Evolutionary conservation across 345 rosid species (phyloP), one percentile per base, ranked within the genome.

Genomic region (Eucalyptus decipiens): DNA sequence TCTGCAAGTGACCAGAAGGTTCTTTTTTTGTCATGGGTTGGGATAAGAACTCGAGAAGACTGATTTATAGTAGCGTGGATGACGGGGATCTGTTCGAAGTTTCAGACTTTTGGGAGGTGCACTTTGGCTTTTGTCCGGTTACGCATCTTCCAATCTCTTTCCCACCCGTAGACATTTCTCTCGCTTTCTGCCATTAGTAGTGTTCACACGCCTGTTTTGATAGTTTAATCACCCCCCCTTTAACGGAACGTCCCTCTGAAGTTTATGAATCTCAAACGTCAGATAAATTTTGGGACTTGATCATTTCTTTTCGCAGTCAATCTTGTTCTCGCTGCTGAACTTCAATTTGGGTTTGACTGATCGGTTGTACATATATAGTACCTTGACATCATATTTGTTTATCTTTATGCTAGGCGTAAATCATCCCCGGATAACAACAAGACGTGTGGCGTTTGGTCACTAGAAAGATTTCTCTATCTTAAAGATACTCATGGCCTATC

Each of bases 381-480:
- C 3, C 0, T 32, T 17, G 80, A 34, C 6, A 18, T 8, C 0
- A 34, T 69, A 9, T 9, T 34, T 69, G 42, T 1, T 32, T 17
- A 69, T 10, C 15, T 5, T 19, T 37, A 72, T 37, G 18, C 6
- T 1, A 3, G 2, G 80, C 2, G 0, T 34, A 18, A 69, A 34
- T 34, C 2, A 23, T 69, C 2, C 1, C 2, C 0, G 3, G 14
- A 10, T 7, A 23, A 34, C 7, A 34, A 18, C 2, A 23, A 76
- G 6, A 37, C 9, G 0, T 0, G 9, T 10, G 5, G 5, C 4
- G 9, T 2, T 34, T 34, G 24, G 0, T 37, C 26, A 11, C 5
- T 21, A 21, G 2, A 37, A 76, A 37, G 1, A 6, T 2, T 76
- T 19, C 0, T 21, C 47, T 19, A 21, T 37, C 9, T 76, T 21